These are phyloP conservation scores for Trametes sp. DNA, from an alignment of 1,284 basidiomycete species.

Conservation along the genomic window DNA sequence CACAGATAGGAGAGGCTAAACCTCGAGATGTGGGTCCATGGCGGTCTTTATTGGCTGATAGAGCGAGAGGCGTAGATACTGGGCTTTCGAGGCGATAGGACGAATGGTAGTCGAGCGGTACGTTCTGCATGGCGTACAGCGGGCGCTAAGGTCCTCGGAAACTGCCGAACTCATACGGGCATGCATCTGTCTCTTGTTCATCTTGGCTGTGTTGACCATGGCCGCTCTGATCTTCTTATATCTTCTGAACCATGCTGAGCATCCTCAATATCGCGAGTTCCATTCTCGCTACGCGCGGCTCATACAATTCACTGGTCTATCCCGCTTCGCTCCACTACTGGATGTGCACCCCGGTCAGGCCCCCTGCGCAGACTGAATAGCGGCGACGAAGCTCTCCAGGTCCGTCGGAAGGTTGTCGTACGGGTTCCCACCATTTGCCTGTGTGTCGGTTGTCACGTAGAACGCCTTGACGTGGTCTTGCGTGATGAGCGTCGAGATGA, in stretches of 20 bases:
- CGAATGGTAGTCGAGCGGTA: not conserved
- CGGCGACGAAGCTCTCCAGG: conserved; percentile 29
- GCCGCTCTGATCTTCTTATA: not conserved
- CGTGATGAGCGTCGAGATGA: conserved; percentile 44
- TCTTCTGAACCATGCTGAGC: not conserved
- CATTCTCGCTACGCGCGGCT: not conserved
- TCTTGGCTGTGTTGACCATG: no score
- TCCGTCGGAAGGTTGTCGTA: conserved; percentile 35
- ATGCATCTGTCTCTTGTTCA: no score
- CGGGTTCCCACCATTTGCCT: conserved; percentile 32
- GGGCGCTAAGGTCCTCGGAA: not conserved
- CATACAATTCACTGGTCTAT: not conserved
- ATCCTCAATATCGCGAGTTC: no score
- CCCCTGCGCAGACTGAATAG: conserved; percentile 22
- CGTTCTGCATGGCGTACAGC: not conserved
- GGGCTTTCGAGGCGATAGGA: not conserved
- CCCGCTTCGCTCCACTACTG: no score
- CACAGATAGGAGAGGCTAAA: not conserved
- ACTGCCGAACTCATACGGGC: not conserved
- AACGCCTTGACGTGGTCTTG: conserved; percentile 47
- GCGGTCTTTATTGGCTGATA: conserved; percentile 16
- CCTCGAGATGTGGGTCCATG: conserved; percentile 10
- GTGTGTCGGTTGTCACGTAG: conserved; percentile 46
- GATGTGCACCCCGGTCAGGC: no score
- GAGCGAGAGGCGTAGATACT: conserved; percentile 2